Evolutionary conservation across 176 grass and related monocot genomes (phyloP), one percentile per base, ranked within the genome.

Genomic region (Bothriochloa decipiens): DNA sequence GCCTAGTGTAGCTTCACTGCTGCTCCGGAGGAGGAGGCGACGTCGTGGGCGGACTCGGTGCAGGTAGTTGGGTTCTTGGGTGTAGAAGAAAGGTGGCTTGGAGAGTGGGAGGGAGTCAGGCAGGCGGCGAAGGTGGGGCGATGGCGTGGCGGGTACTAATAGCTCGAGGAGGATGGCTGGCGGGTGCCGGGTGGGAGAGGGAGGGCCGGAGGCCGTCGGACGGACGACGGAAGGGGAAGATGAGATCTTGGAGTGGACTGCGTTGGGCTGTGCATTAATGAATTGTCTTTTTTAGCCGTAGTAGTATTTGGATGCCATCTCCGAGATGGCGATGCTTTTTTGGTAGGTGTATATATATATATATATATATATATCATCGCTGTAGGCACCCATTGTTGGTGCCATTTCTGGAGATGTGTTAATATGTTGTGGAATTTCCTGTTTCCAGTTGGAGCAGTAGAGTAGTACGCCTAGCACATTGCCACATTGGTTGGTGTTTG

Each of bases 71-170:
- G 53, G 3, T 62, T 3, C 1, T 11, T n/a, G 68, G 37, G 16
- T n/a, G 71, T 26, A 18, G 43, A 25, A 22, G 53, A 17, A 23
- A 60, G 20, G 55, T 60, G 55, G 55, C 55, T 23, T 23, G 55
- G 55, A 60, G 20, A 60, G 55, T 58, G 53, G 52, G 52, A 22
- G 53, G 52, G 52, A 3, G 53, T n/a, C n/a, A 6, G 16, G 3
- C 11, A 12, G 11, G 57, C 66, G 75, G 68, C 66, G 80, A 72
- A 36, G 35, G 9, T 28, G 58, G 15, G 16, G 12, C 3, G 74
- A 41, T n/a, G 84, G 68, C 79, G 80, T 87, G 37, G 88, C 79
- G 57, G 75, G 75, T 90, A 82, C 62, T 82, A 85, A 81, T 70
- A 84, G 79, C 36, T 73, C 25, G 78, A 66, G 72, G 78, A 57